Evolutionary conservation across 2,329 filamentous ascomycete genomes (phyloP).

Genomic region (Talaromyces sp.): DNA sequence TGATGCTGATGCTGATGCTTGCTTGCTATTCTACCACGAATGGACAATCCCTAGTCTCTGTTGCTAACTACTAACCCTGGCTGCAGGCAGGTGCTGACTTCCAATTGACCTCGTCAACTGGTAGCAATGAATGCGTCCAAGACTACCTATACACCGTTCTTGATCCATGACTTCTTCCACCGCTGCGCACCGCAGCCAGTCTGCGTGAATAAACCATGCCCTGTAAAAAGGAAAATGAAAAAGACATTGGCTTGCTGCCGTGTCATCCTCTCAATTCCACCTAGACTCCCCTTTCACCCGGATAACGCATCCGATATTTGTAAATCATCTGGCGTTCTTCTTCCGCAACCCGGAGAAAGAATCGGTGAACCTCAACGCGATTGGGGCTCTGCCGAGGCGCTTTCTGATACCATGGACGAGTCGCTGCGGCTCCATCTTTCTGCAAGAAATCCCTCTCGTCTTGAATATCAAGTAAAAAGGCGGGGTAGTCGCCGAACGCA

Average conservation of each 20-base stretch:
- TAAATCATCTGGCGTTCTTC: conserved; percentile 21
- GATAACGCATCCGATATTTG: conserved; percentile 13
- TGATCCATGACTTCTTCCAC: neutral
- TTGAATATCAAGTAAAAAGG: neutral
- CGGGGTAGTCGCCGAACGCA: neutral
- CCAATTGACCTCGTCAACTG: neutral
- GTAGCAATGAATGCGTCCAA: neutral
- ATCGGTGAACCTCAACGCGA: conserved; percentile 19
- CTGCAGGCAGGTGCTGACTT: neutral
- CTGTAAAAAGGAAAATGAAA: neutral
- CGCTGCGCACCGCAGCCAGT: neutral
- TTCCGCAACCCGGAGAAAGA: conserved; percentile 20
- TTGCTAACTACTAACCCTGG: neutral
- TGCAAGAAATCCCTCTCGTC: neutral
- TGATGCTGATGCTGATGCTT: neutral
- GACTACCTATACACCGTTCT: neutral
- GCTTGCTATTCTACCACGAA: neutral
- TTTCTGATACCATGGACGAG: conserved; percentile 13
- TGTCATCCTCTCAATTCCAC: neutral
- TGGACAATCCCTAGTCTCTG: neutral
- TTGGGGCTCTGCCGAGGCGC: conserved; percentile 14
- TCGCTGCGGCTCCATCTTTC: neutral
- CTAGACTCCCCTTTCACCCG: neutral
- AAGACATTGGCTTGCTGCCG: neutral
- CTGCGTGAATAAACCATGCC: neutral